Evolutionary conservation across 1,139 yeast species (phyloP).

Genomic region (Kurtzmaniella quercitrusa): DNA sequence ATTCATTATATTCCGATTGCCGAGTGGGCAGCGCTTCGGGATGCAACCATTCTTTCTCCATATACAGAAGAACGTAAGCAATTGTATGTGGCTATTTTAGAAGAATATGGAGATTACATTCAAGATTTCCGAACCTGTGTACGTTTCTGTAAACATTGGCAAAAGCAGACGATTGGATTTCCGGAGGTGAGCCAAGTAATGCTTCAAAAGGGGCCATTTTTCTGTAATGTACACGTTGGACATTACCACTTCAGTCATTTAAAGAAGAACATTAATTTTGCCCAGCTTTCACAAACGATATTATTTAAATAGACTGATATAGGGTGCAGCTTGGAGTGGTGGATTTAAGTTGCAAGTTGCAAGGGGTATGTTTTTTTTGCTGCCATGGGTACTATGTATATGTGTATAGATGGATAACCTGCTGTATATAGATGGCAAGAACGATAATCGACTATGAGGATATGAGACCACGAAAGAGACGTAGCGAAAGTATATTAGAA

Average conservation of each 20-base stretch:
- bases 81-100: slow-evolving; percentile 56
- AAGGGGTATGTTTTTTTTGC: too few relatives aligned
- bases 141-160: slow-evolving; percentile 33
- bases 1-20: slow-evolving; percentile 69
- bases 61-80: slow-evolving; percentile 42
- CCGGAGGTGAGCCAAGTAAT: slow-evolving; percentile 15
- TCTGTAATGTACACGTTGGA: slow-evolving; percentile 15
- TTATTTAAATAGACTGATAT: not conserved
- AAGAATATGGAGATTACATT: slow-evolving; percentile 43
- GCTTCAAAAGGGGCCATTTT: slow-evolving; percentile 1
- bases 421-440: too few relatives aligned
- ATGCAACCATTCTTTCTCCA: slow-evolving; percentile 60
- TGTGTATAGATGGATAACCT: too few relatives aligned
- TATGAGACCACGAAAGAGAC: too few relatives aligned
- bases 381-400: too few relatives aligned
- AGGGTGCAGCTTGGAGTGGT: too few relatives aligned
- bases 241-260: slow-evolving; percentile 26
- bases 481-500: too few relatives aligned
- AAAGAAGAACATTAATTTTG: slow-evolving; percentile 26
- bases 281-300: not conserved
- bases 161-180: slow-evolving; percentile 20
- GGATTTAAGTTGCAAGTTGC: too few relatives aligned
- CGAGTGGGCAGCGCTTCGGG: slow-evolving; percentile 85
- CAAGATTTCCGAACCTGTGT: slow-evolving; percentile 32
- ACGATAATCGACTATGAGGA: too few relatives aligned